Evolutionary conservation across 208 protist genomes (phyloP).

Genomic region (Trichomonas tenax): DNA sequence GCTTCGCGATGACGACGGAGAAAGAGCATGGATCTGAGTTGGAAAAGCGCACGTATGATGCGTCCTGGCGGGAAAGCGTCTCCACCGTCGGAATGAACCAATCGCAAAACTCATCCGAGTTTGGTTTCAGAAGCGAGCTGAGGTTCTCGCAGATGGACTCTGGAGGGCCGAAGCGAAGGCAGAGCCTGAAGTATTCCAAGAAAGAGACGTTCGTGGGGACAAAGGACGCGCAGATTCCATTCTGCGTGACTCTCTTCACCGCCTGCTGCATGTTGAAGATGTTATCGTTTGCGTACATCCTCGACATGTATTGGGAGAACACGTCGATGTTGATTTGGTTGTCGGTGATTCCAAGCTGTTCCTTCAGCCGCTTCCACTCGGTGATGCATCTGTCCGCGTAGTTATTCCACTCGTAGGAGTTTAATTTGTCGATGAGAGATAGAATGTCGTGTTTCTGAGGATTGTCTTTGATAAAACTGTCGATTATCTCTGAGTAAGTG

Average conservation of each 20-base stretch:
- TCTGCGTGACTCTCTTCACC: background rate
- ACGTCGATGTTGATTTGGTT: background rate
- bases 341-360: background rate
- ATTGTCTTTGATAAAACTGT: background rate
- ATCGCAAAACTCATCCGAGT: background rate
- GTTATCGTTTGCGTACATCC: background rate
- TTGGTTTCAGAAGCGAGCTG: background rate
- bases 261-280: background rate
- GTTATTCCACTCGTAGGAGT: background rate
- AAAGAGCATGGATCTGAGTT: background rate
- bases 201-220: background rate
- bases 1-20: background rate
- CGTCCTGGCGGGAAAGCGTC: background rate
- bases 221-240: background rate
- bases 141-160: background rate
- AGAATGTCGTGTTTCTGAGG: background rate
- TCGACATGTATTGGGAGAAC: background rate
- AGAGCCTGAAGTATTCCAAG: background rate
- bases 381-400: background rate
- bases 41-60: background rate
- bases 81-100: background rate
- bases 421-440: background rate
- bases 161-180: background rate
- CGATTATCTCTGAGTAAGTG: background rate
- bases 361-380: background rate